A percentile compares a stretch with the other conserved stretches of the same genome.
These are phyloP conservation scores for Xylariales sp. DNA, from an alignment of 2,329 filamentous ascomycete species.

Conservation along the genomic window DNA sequence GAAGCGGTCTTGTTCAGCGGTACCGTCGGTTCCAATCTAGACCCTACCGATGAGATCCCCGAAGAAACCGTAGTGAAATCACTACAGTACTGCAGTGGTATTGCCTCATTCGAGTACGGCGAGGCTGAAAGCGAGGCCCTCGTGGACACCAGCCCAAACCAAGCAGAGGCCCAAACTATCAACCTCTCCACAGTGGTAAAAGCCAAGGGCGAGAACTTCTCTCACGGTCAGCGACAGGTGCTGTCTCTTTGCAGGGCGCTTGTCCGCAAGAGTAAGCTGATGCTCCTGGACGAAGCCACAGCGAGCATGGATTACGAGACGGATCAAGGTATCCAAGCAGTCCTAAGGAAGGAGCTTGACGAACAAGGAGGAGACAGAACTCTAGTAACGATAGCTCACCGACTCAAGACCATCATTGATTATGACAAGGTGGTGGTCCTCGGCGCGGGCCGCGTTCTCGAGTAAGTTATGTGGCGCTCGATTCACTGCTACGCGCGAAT, in stretches of 20 bases:
- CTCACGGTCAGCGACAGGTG: conserved; percentile 54
- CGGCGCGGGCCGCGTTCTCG: conserved; percentile 46
- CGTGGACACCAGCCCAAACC: neutral
- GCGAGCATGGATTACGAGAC: conserved; percentile 57
- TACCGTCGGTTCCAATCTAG: conserved; percentile 51
- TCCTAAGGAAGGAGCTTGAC: conserved; percentile 45
- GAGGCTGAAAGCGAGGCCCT: conserved; percentile 10
- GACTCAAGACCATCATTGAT: conserved; percentile 54
- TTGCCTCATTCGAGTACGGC: conserved; percentile 36
- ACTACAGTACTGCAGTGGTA: conserved; percentile 57
- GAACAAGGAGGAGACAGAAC: conserved; percentile 40
- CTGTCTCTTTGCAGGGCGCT: conserved; percentile 53
- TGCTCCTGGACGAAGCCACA: conserved; percentile 56
- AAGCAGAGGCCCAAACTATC: conserved; percentile 21
- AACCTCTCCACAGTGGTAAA: conserved; percentile 43
- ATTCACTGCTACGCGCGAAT: neutral
- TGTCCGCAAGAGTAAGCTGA: conserved; percentile 48
- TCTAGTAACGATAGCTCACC: conserved; percentile 54
- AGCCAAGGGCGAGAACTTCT: conserved; percentile 51
- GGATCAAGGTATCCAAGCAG: conserved; percentile 50
- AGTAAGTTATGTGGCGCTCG: conserved; percentile 40
- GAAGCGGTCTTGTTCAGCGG: conserved; percentile 56
- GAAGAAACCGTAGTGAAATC: conserved; percentile 52
- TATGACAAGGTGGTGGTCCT: conserved; percentile 57
- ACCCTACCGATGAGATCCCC: conserved; percentile 55